These are phyloP conservation scores for Remersonia thermophila DNA, from an alignment of 2,329 filamentous ascomycete genomes.

Conservation along the genomic window DNA sequence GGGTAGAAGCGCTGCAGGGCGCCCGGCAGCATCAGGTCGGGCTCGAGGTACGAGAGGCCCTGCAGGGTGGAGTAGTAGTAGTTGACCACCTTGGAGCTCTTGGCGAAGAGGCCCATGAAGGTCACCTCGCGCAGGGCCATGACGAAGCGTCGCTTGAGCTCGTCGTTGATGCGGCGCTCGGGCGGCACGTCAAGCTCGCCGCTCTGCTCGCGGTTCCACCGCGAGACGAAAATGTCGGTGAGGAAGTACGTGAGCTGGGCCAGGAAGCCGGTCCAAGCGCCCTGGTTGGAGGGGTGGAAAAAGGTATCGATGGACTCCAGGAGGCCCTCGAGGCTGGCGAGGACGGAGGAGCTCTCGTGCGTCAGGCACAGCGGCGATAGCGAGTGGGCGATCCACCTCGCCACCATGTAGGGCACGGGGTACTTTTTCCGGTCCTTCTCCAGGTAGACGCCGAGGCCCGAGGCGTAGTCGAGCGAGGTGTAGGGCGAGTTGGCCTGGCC, in stretches of 20 bases:
- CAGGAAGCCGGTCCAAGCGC: slow-evolving; percentile 78
- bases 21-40: slow-evolving; percentile 80
- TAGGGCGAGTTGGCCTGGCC: slow-evolving; percentile 93
- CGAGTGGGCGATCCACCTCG: slow-evolving; percentile 85
- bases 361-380: slow-evolving; percentile 74
- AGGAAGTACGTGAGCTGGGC: slow-evolving; percentile 87
- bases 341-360: slow-evolving; percentile 58
- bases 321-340: slow-evolving; percentile 77
- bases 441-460: slow-evolving; percentile 72
- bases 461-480: slow-evolving; percentile 67
- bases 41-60: slow-evolving; percentile 80
- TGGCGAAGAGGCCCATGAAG: slow-evolving; percentile 97
- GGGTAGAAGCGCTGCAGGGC: slow-evolving; percentile 94
- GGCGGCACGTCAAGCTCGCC: slow-evolving; percentile 79
- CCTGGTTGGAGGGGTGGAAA: slow-evolving; percentile 95
- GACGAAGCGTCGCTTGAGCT: slow-evolving; percentile 82
- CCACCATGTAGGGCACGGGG: slow-evolving; percentile 81
- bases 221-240: slow-evolving; percentile 90
- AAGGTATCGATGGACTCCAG: slow-evolving; percentile 96
- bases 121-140: slow-evolving; percentile 80
- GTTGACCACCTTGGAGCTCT: slow-evolving; percentile 82
- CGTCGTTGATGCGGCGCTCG: slow-evolving; percentile 65
- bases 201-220: slow-evolving; percentile 91
- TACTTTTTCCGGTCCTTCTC: slow-evolving; percentile 92
- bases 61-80: slow-evolving; percentile 87